Conservation (phyloP, 805 yeast species). For the Candida ortonii region DNA sequence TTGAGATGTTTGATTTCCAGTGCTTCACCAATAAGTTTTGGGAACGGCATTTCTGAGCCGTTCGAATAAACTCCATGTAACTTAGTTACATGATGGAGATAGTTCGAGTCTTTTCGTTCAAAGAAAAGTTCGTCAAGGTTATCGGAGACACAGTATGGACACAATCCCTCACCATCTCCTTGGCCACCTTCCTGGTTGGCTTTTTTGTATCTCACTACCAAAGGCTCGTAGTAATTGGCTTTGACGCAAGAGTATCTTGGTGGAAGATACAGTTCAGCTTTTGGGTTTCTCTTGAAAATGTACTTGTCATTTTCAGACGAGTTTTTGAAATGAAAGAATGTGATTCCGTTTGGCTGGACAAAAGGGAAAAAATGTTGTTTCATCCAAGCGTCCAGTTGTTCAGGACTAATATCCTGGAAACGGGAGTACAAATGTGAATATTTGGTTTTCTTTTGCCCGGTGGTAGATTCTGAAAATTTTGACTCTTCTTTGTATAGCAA, state of each 20-base stretch:
- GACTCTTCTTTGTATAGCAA: too few species aligned
- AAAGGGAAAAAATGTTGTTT: constrained; percentile 16
- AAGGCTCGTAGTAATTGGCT: constrained; percentile 24
- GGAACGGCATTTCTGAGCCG: constrained; percentile 31
- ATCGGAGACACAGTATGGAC: constrained; percentile 29
- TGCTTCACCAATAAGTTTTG: constrained; percentile 23
- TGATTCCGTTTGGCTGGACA: constrained; percentile 21
- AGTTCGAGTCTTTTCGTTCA: constrained; percentile 26
- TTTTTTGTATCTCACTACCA: constrained; percentile 22
- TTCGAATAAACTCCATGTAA: constrained; percentile 33
- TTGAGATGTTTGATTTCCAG: constrained; percentile 17
- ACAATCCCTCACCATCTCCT: constrained; percentile 28
- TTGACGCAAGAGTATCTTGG: constrained; percentile 16
- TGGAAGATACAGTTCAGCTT: constrained; percentile 15
- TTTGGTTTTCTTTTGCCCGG: constrained; percentile 12
- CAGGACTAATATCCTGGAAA: constrained; percentile 14
- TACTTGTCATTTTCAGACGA: constrained; percentile 13
- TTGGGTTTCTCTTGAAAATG: constrained; percentile 17
- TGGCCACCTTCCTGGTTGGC: constrained; percentile 12
- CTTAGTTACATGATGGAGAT: constrained; percentile 33
- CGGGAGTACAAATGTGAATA: constrained; percentile 10
- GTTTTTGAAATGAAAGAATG: constrained; percentile 14
- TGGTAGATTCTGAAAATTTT: neutral
- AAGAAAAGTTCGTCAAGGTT: constrained; percentile 20
- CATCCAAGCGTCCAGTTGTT: constrained; percentile 13